Percentiles rank a stretch among this genome's conserved stretches.
phyloP scores from a whole-genome alignment of 106 monocot species.

The Dioscorea zingiberensis region DNA sequence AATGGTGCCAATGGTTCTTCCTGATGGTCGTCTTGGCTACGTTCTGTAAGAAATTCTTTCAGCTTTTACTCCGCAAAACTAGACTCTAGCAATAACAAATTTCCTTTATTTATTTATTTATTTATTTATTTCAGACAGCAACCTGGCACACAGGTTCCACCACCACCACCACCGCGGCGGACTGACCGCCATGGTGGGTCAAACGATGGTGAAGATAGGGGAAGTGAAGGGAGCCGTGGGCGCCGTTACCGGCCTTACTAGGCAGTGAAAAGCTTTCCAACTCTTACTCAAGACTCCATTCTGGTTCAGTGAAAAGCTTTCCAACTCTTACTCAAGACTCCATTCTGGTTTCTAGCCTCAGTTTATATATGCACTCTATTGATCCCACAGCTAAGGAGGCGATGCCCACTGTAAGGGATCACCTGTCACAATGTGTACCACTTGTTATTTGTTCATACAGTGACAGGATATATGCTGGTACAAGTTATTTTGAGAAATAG shows the following conservation, averaged over 20 bases:
- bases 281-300: too few species aligned
- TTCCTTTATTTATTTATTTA: not conserved
- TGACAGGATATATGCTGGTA: too few species aligned
- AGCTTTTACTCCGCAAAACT: not conserved
- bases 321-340: too few species aligned
- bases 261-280: not conserved
- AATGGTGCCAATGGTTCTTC: conserved; percentile 98
- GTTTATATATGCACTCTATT: too few species aligned
- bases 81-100: not conserved
- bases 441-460: too few species aligned
- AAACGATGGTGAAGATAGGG: conserved; percentile 35
- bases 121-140: conserved; percentile 54
- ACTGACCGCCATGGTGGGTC: conserved; percentile 45
- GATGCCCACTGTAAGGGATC: too few species aligned
- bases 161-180: conserved; percentile 33
- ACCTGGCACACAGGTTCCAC: conserved; percentile 53
- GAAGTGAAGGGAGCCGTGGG: conserved; percentile 38
- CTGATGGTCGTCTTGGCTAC: conserved; percentile 94
- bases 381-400: too few species aligned
- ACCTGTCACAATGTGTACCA: too few species aligned
- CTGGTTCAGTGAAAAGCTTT: too few species aligned
- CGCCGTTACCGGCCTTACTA: conserved; percentile 81
- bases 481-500: too few species aligned
- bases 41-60: conserved; percentile 59
- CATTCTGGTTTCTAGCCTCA: too few species aligned